A percentile compares a stretch with the other conserved stretches of the same genome.
Evolutionary conservation across 2,329 filamentous ascomycete species (phyloP).

Genomic region (Cladobotryum protrusum): DNA sequence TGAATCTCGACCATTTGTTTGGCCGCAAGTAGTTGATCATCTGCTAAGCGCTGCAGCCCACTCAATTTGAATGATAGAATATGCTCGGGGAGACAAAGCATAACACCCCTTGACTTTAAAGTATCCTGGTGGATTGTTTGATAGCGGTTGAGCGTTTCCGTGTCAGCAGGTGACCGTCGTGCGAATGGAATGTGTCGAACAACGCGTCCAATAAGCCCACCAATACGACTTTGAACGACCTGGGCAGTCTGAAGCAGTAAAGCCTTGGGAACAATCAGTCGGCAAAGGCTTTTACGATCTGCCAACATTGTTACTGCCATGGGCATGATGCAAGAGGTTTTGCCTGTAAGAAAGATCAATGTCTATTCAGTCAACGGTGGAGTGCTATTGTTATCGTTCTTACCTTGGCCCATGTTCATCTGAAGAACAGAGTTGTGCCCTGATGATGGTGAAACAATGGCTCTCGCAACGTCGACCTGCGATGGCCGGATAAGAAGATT

Average conservation of each 20-base stretch:
- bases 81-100: slow-evolving; percentile 58
- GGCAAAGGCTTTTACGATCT: slow-evolving; percentile 37
- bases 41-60: slow-evolving; percentile 49
- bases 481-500: slow-evolving; percentile 55
- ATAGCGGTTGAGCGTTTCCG: slow-evolving; percentile 22
- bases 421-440: slow-evolving; percentile 54
- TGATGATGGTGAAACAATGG: slow-evolving; percentile 50
- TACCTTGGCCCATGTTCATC: slow-evolving; percentile 59
- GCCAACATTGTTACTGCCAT: slow-evolving; percentile 42
- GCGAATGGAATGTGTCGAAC: slow-evolving; percentile 54
- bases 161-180: slow-evolving; percentile 25
- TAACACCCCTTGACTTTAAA: slow-evolving; percentile 39
- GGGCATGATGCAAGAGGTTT: slow-evolving; percentile 51
- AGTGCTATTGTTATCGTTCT: neutral
- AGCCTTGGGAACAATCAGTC: slow-evolving; percentile 51
- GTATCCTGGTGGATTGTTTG: slow-evolving; percentile 29
- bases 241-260: slow-evolving; percentile 52
- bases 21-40: slow-evolving; percentile 22
- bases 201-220: slow-evolving; percentile 46
- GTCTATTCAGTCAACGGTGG: no score
- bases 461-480: slow-evolving; percentile 55
- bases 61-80: slow-evolving; percentile 59
- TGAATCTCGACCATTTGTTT: no score
- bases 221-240: slow-evolving; percentile 47
- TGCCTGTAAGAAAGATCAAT: slow-evolving; percentile 31